Base-by-base conservation (phyloP, 768 basidiomycete species). In the Calvatia gigantea region DNA sequence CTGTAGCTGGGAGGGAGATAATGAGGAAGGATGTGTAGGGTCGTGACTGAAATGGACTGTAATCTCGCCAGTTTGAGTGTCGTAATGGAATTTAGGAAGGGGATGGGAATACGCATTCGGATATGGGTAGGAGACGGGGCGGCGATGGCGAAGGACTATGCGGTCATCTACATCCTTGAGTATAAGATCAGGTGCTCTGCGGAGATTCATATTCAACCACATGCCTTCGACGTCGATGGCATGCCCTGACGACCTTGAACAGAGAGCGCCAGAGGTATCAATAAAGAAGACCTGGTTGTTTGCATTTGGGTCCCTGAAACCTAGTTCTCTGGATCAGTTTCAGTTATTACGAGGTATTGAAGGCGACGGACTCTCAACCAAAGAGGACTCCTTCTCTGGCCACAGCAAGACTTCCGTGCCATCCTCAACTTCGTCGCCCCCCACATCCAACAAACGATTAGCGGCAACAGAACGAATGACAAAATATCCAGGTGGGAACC, bases 261-360 rank as follows among this genome's bases (percentile, higher is more conserved):
- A 93, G 38, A 93, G 69, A 8, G 83, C 83, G 17, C 91, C 91
- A 17, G 82, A 80, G 2, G 81, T 78, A 66, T 94, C 91, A 51
- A 93, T 81, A 72, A 89, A 93, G 72, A 91, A 93, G 15, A 93
- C 87, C 87, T 92, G 61, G 61, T 94, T 93, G 58, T 89, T 84
- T 1, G 84, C 76, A 31, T 80, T 78, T 0, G 86, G 87, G 57
- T 75, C 78, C 56, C 91, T 75, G 29, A 49, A 49, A 9, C 48
- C 38, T 59, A n/a, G 25, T 33, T 38, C 6, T 15, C 14, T 38
- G 15, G 12, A 42, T 54, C 2, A 51, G 25, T 1, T 12, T 19
- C 25, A 6, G 32, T 31, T 19, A 35, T 4, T 6, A 2, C 27
- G 37, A 47, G 7, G 49, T 11, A 27, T 1, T 21, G 12, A 37